These are phyloP conservation scores for Diplodia intermedia DNA, from an alignment of 2,329 filamentous ascomycete species.

Conservation along the genomic window DNA sequence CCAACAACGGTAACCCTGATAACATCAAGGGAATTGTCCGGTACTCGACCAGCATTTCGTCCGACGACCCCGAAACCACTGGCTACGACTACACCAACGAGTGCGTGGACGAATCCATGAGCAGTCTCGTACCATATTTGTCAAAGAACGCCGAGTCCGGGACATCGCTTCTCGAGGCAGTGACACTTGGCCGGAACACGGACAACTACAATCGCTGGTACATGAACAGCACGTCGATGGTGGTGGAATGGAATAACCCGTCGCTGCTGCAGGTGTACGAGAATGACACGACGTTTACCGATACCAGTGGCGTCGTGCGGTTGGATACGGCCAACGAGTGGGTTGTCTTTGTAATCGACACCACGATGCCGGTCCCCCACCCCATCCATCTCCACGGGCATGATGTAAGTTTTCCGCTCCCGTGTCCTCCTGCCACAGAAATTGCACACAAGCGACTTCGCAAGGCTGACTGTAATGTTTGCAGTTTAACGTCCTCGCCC, in stretches of 20 bases:
- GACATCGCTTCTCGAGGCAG: conserved; percentile 6
- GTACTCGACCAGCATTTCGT: conserved; percentile 12
- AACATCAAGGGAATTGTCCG: conserved; percentile 32
- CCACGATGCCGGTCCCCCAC: conserved; percentile 45
- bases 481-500: conserved; percentile 50
- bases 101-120: conserved; percentile 31
- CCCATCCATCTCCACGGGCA: conserved; percentile 52
- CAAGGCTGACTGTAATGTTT: not conserved
- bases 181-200: conserved; percentile 18
- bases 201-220: conserved; percentile 49
- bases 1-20: conserved; percentile 10
- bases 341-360: conserved; percentile 19
- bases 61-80: not conserved
- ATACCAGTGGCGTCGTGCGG: conserved; percentile 43
- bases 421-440: not conserved
- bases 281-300: conserved; percentile 36
- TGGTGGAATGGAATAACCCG: conserved; percentile 47
- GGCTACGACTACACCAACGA: conserved; percentile 18
- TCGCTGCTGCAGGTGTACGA: conserved; percentile 47
- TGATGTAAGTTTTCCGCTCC: conserved; percentile 38
- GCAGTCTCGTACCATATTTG: conserved; percentile 49
- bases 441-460: no score
- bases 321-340: conserved; percentile 38
- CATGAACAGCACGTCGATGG: conserved; percentile 48
- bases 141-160: conserved; percentile 32